Evolutionary conservation across 306 rosid species (phyloP), one percentile per base, ranked within the genome.

Genomic region (Canavalia gladiata): DNA sequence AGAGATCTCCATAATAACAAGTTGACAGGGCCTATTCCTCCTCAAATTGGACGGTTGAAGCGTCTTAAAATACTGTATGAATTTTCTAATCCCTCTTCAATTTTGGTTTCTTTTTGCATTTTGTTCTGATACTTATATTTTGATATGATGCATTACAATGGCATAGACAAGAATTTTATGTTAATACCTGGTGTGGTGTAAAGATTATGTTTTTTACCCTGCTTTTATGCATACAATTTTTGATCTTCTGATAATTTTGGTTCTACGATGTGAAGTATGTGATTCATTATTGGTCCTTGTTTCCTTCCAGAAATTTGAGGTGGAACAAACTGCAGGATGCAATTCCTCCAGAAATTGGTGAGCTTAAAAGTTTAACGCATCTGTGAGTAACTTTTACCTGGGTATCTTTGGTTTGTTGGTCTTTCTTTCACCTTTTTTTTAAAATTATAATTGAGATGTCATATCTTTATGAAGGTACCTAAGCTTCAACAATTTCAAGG

Each of bases 1-100:
- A 96, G 99, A 84, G 99, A 96, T 88, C 90, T 96, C 29, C 99
- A 96, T 55, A 96, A 96, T 83, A 96, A 96, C 92, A 96, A 96
- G 91, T 76, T 96, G 88, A 93, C 99, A 1, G 99, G 99, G 35
- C 99, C 99, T 5, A 92, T 96, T 89, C 99, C 99, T 81, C 91
- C 99, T 50, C 99, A 96, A 83, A 96, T 96, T 67, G 98, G 91
- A 63, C 93, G 99, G 62, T 64, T 96, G 88, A 96, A 84, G 98
- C 99, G 97, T 79, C 98, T 96, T 35, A 89, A 90, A 85, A 90
- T 92, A 81, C 90, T 96, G 99, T 95, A 93, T 5, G 80, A 18
- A 62, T 74, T 55, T 66, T 77, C 50, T 64, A 7, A 35, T 62
- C 57, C 77, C 75, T 82, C 56, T 60, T 66, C 13, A 3, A 42